phyloP scores from a whole-genome alignment of 2,329 filamentous ascomycete genomes.

The Chaetomiaceae sp. region DNA sequence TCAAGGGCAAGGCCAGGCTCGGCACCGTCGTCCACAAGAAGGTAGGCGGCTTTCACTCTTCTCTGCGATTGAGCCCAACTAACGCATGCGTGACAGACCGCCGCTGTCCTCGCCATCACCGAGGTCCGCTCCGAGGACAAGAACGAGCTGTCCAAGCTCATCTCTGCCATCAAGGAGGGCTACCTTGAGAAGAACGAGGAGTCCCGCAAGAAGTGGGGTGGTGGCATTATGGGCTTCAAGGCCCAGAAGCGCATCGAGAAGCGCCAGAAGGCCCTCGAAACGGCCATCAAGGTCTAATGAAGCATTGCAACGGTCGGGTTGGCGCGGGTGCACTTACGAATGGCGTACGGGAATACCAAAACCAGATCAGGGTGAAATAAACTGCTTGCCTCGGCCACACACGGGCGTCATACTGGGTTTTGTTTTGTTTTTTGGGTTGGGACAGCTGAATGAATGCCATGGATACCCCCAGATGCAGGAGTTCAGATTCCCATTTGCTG shows the following conservation, averaged over 20 bases:
- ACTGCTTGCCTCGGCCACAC: conserved; percentile 26
- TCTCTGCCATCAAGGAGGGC: conserved; percentile 95
- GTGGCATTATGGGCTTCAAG: conserved; percentile 99
- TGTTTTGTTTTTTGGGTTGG: conserved; percentile 18
- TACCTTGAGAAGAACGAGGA: conserved; percentile 96
- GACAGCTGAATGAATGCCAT: conserved; percentile 23
- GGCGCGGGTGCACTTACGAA: conserved; percentile 31
- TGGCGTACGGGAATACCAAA: conserved; percentile 36
- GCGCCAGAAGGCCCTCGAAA: conserved; percentile 91
- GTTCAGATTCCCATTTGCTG: conserved; percentile 9
- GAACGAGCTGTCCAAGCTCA: conserved; percentile 93
- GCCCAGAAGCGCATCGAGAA: conserved; percentile 72
- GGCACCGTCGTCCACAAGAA: conserved; percentile 99
- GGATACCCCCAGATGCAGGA: conserved; percentile 20
- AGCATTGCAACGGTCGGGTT: conserved; percentile 26
- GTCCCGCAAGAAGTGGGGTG: conserved; percentile 90
- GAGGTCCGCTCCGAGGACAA: conserved; percentile 99
- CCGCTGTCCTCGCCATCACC: conserved; percentile 89
- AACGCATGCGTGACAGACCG: conserved; percentile 59
- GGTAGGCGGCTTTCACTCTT: conserved; percentile 41
- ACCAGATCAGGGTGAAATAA: conserved; percentile 30
- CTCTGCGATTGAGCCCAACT: neutral
- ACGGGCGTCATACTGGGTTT: conserved; percentile 21
- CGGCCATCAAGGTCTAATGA: conserved; percentile 93
- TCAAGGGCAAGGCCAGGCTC: conserved; percentile 99